Conservation (phyloP, 805 yeast species). For the Crinitomyces ghanaensis region DNA sequence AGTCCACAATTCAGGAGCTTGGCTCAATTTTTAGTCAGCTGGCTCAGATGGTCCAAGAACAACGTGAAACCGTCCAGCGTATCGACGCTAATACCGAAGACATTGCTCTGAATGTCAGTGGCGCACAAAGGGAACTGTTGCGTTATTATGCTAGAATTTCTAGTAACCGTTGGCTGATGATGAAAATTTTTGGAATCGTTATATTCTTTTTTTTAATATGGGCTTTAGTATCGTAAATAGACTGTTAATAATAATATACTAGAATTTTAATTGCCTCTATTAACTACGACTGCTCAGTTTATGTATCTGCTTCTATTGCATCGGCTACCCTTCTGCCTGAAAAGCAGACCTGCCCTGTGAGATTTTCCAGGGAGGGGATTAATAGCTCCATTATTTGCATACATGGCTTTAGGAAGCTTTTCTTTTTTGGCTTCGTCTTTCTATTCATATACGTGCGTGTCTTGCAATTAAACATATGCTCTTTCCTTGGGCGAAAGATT, state of each 20-base stretch:
- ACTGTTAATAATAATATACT: neutral
- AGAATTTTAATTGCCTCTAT: no score
- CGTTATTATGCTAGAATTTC: slow-evolving; percentile 82
- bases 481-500: no score
- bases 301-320: no score
- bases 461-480: no score
- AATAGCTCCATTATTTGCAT: no score
- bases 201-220: slow-evolving; percentile 26
- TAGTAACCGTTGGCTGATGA: slow-evolving; percentile 84
- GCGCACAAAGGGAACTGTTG: slow-evolving; percentile 88
- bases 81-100: slow-evolving; percentile 94
- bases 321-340: no score
- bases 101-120: slow-evolving; percentile 74
- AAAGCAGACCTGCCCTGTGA: no score
- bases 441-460: no score
- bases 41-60: slow-evolving; percentile 96
- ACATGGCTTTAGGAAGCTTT: no score
- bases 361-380: no score
- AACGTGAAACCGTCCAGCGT: slow-evolving; percentile 90
- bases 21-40: slow-evolving; percentile 89
- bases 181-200: slow-evolving; percentile 79
- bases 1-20: slow-evolving; percentile 92
- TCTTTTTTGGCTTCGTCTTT: no score
- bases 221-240: slow-evolving; percentile 7
- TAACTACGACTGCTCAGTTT: no score